Evolutionary conservation across 768 basidiomycete species (phyloP), one percentile per base, ranked within the genome.

Genomic region (Auriscalpium vulgare): DNA sequence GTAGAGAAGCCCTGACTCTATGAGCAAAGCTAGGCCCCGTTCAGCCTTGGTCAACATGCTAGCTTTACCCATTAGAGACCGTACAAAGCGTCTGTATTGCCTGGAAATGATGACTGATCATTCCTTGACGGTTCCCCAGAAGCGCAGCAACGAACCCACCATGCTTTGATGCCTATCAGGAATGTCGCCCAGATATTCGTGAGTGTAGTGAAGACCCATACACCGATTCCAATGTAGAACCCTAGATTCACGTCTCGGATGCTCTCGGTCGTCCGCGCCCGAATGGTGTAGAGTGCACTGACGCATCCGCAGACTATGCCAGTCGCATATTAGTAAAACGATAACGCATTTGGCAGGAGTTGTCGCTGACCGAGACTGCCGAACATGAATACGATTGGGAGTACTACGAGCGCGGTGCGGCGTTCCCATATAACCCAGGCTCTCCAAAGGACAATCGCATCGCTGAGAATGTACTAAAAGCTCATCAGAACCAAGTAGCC

Each of bases 131-230:
- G 56, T 52, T 52, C 53, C 21, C 21, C 21, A 21, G 29, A 14
- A 44, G 13, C 16, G 43, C 19, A 10, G 21, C 14, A 29, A n/a
- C 11, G 10, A 36, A 54, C 57, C 23, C 21, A 54, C 57, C 57
- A 54, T 5, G 37, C 35, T 37, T 43, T 37, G 29, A 54, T 58
- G 53, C 23, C 53, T 19, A 58, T 58, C 14, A 58, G 49, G 47
- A 19, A 8, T 10, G 57, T 58, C 23, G 53, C 48, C 57, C 57
- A 58, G 48, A 58, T 6, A n/a, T 58, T 58, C 10, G 53, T 58
- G 21, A 38, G 14, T 11, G 54, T 16, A 8, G 47, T 45, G 19
- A 46, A 9, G 10, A 43, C 48, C 48, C 48, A 54, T 36, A 37
- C 35, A 9, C 14, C 8, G 53, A 40, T 45, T 3, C 16, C 34